A percentile compares a stretch with the other conserved stretches of the same genome.
Evolutionary conservation across 306 rosid species (phyloP).

Genomic region (Erythrophleum fordii): DNA sequence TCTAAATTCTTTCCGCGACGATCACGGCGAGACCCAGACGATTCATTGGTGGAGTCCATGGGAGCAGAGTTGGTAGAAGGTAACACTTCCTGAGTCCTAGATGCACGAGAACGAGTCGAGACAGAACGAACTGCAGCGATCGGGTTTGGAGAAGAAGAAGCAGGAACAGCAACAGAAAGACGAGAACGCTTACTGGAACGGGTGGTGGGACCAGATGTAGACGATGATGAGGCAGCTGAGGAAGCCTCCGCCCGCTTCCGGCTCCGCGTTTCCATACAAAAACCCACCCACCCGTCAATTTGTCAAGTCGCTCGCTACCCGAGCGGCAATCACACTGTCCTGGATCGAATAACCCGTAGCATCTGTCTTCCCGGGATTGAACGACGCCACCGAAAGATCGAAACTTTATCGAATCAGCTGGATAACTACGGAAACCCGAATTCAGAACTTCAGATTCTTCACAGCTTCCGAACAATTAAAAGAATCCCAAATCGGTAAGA

Average conservation of each 20-base stretch:
- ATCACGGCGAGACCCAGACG: constrained; percentile 85
- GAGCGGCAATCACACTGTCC: constrained; percentile 70
- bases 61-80: constrained; percentile 47
- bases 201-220: constrained; percentile 78
- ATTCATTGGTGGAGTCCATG: constrained; percentile 85
- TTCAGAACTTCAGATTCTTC: constrained; percentile 47
- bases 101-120: constrained; percentile 77
- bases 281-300: constrained; percentile 83
- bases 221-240: constrained; percentile 99
- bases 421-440: constrained; percentile 40
- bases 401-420: constrained; percentile 32
- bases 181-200: constrained; percentile 86
- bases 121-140: constrained; percentile 42
- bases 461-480: neutral
- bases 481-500: constrained; percentile 4
- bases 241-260: constrained; percentile 99
- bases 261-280: constrained; percentile 99
- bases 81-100: constrained; percentile 49
- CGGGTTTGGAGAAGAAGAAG: constrained; percentile 40
- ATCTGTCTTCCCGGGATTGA: constrained; percentile 34
- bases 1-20: constrained; percentile 70
- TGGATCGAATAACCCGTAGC: constrained; percentile 47
- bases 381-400: neutral
- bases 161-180: constrained; percentile 54
- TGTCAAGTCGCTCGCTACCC: constrained; percentile 75